Evolutionary conservation across 345 rosid species (phyloP), one percentile per base, ranked within the genome.

Genomic region (Salix exigua): DNA sequence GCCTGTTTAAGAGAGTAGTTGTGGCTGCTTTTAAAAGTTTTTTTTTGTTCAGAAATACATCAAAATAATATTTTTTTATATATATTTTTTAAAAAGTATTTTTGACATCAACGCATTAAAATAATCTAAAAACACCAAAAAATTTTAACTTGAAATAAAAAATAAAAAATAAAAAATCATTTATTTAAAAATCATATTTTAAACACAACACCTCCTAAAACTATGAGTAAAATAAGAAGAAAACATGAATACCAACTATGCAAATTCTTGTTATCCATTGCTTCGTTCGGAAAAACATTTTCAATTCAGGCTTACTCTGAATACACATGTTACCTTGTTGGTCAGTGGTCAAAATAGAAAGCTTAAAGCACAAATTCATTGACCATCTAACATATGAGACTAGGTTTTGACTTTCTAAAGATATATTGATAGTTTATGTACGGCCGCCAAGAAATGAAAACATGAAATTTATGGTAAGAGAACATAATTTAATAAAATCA

Each of bases 391-490:
- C 62, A 55, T 55, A 2, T 4, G n/a, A n/a, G 62, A 55, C 62
- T 7, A 55, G 1, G 62, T 55, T 66, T 16, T 66, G 69, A 66
- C 25, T 35, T 66, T 8, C 44, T 33, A 12, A 3, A 17, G 5
- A 33, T 30, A 14, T 7, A 31, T n/a, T 25, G 26, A 13, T 31
- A 66, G 4, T 66, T 7, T 30, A 30, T 7, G 23, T 26, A 33
- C 66, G 78, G 66, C 78, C 67, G 58, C 78, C 73, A 55, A 68
- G 73, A 13, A 67, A 33, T 33, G 30, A 67, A 66, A 50, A 65
- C 77, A 13, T 11, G 63, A 37, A 72, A 58, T 35, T 35, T 44
- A 37, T n/a, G 67, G 67, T 38, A 66, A 73, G 30, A 26, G 63
- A 71, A 11, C 37, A 31, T 4, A 31, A 28, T 11, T 25, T 13